Percentiles rank a stretch among this genome's conserved stretches.
Evolutionary conservation across 306 rosid species (phyloP).

Genomic region (Citrullus amarus): DNA sequence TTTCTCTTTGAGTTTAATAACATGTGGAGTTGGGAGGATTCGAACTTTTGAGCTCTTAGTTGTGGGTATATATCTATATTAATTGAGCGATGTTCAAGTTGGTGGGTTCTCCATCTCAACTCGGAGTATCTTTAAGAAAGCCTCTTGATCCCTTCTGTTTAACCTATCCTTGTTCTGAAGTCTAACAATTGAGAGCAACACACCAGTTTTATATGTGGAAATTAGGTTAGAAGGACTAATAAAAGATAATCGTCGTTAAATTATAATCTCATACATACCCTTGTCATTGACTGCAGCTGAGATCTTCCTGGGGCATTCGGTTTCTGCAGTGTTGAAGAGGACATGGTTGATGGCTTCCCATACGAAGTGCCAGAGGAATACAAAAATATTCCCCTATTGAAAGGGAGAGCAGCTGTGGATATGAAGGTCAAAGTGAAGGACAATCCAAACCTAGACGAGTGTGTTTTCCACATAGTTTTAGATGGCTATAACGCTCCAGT

Average conservation of each 20-base stretch:
- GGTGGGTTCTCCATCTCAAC: too few species aligned
- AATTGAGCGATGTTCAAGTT: too few species aligned
- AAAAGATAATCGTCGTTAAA: constrained; percentile 32
- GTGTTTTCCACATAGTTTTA: constrained; percentile 80
- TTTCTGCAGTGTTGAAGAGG: constrained; percentile 99
- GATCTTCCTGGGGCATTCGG: constrained; percentile 99
- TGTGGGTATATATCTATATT: too few species aligned
- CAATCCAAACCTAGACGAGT: constrained; percentile 68
- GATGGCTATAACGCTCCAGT: constrained; percentile 96
- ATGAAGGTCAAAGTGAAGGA: constrained; percentile 99
- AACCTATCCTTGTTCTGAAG: background rate
- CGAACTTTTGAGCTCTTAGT: too few species aligned
- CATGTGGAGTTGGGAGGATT: too few species aligned
- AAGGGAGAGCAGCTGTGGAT: constrained; percentile 95
- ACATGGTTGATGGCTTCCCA: constrained; percentile 94
- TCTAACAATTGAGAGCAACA: background rate
- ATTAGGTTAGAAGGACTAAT: constrained; percentile 24
- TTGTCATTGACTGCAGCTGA: constrained; percentile 99
- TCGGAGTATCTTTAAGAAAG: background rate
- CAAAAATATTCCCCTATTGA: constrained; percentile 67
- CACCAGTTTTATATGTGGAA: background rate
- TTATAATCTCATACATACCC: constrained; percentile 70
- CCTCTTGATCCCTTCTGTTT: background rate
- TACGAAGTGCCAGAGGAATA: constrained; percentile 84
- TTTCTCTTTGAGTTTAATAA: too few species aligned